Conservation (phyloP, 192 early-diverging fungal genomes). For the Linnemannia hyalina region DNA sequence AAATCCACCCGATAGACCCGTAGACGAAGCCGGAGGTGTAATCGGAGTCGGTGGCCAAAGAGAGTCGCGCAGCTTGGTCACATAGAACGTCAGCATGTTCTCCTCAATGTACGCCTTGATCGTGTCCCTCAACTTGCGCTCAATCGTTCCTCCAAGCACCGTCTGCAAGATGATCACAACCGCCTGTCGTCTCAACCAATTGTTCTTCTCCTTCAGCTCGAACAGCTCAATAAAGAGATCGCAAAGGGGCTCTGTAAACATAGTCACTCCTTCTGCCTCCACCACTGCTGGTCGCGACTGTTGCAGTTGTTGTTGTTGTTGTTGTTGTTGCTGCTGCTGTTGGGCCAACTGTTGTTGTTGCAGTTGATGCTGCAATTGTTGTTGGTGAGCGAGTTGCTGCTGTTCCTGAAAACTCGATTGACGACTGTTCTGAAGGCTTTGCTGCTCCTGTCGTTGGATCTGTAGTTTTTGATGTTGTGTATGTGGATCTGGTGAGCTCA, state of each 20-base stretch:
- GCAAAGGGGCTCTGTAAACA: slow-evolving; percentile 79
- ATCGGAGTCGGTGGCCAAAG: slow-evolving; percentile 64
- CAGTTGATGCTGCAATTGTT: slow-evolving; percentile 8
- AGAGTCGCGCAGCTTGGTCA: slow-evolving; percentile 56
- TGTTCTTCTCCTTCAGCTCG: slow-evolving; percentile 88
- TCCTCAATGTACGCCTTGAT: slow-evolving; percentile 56
- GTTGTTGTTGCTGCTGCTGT: slow-evolving; percentile 28
- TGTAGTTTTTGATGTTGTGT: slow-evolving; percentile 40
- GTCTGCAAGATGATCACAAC: slow-evolving; percentile 89
- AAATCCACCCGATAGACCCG: slow-evolving; percentile 12
- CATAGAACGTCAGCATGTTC: slow-evolving; percentile 59
- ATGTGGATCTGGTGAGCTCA: slow-evolving; percentile 48
- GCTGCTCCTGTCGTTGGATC: slow-evolving; percentile 26
- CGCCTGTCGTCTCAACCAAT: slow-evolving; percentile 91
- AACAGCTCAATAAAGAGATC: slow-evolving; percentile 94
- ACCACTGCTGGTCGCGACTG: slow-evolving; percentile 23
- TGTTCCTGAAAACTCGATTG: slow-evolving; percentile 14
- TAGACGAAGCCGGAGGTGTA: not conserved
- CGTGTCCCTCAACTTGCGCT: slow-evolving; percentile 70
- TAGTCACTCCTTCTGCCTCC: slow-evolving; percentile 56
- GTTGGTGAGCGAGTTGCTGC: slow-evolving; percentile 14
- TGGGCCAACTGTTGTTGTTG: slow-evolving; percentile 17
- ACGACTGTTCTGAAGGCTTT: not conserved
- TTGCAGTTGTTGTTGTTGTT: slow-evolving; percentile 20
- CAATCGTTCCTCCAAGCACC: slow-evolving; percentile 88